phyloP scores from a whole-genome alignment of 2,329 filamentous ascomycete species.

The Acrocalymma vagum region DNA sequence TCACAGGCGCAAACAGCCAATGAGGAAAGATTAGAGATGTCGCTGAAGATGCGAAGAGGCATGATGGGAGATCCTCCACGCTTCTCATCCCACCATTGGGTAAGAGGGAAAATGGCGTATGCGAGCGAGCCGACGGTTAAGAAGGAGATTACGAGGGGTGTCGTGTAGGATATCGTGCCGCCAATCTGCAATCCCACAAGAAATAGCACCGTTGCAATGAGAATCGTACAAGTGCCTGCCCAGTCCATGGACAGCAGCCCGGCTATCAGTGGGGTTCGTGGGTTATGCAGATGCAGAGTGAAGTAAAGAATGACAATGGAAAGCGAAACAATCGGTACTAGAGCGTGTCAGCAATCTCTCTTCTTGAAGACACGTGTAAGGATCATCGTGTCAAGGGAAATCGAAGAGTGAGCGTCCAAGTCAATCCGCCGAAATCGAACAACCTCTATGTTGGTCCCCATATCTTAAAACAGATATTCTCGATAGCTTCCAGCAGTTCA shows the following conservation, averaged over 20 bases:
- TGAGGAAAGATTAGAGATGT: constrained; percentile 64
- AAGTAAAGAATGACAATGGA: constrained; percentile 60
- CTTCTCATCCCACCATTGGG: constrained; percentile 70
- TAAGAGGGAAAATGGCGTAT: constrained; percentile 62
- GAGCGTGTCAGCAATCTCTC: constrained; percentile 50
- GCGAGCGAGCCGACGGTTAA: constrained; percentile 58
- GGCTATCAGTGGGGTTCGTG: constrained; percentile 54
- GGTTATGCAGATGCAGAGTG: constrained; percentile 63
- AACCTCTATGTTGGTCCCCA: no score
- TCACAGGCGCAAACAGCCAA: constrained; percentile 60
- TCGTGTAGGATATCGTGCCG: constrained; percentile 57
- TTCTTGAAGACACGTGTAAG: background rate
- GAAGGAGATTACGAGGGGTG: constrained; percentile 60
- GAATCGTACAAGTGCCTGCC: constrained; percentile 59
- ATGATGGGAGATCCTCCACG: constrained; percentile 71
- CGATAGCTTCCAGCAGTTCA: no score
- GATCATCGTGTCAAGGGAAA: no score
- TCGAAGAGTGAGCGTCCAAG: no score
- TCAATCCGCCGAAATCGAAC: no score
- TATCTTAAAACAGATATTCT: no score
- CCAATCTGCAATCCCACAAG: constrained; percentile 64
- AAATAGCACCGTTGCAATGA: constrained; percentile 58
- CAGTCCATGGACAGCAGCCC: constrained; percentile 63
- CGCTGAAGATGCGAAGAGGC: constrained; percentile 70
- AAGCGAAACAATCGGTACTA: constrained; percentile 58